Base-by-base conservation (phyloP, 805 yeast genomes). In the Wickerhamiella hasegawae region DNA sequence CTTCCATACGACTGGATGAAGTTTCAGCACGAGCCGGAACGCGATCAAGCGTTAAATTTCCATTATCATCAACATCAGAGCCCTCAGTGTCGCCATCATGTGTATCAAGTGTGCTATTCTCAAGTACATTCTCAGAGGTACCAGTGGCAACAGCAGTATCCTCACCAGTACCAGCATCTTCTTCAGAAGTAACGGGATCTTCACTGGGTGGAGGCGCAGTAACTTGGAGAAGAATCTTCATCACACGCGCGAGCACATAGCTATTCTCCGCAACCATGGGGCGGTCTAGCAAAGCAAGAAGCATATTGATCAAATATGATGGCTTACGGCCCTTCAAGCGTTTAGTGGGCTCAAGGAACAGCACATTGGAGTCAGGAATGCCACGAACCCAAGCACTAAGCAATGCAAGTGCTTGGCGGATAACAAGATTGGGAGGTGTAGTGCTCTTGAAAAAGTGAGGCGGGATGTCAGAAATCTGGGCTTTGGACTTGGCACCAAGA, bases 161-260 rank as follows among this genome's bases (percentile, higher is more conserved):
- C 5, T 10, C 17, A 6, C 17, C 8, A 14, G 15, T 6, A 11
- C 18, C 31, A 10, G 15, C 31, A 4, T 6, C 19, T 10, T 28
- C 19, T 14, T 28, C 31, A 6, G 28, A 6, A 25, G 8, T 6
- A 25, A 5, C 16, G 14, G 11, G 6, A 12, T 6, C 8, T 12
- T n/a, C 6, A 6, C 14, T 25, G 16, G 11, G 14, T 5, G 14
- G n/a, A 14, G 28, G 3, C 14, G 17, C n/a, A 3, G 28, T 17
- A 15, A 23, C 17, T 21, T 14, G 20, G 16, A 23, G 19, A 10
- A 31, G 10, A 20, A 35, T 15, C 17, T 31, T 28, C 24, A 21
- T 24, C n/a, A 35, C 23, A 27, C 34, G 19, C 16, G 32, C 33
- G 19, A 35, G 34, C 6, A 23, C 28, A 8, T 28, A 26, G 28